These are phyloP conservation scores for Yamadazyma membranifaciens DNA, from an alignment of 1,139 yeast genomes.

Conservation along the genomic window DNA sequence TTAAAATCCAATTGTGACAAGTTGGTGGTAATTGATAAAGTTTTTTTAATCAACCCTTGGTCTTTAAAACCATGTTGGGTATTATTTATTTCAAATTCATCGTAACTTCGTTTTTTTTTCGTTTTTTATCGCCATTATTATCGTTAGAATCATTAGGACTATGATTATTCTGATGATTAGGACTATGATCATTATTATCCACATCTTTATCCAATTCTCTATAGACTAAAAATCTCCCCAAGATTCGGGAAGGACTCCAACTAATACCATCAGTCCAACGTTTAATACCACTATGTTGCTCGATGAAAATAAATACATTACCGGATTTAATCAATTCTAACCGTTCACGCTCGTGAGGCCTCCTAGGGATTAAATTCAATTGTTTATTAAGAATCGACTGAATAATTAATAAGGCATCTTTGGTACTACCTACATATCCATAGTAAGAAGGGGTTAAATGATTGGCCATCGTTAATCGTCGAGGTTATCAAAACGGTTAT, in stretches of 20 bases:
- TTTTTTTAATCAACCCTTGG: constrained; percentile 78
- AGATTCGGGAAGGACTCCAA: constrained; percentile 88
- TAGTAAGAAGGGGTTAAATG: constrained; percentile 56
- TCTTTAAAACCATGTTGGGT: constrained; percentile 68
- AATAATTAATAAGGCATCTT: constrained; percentile 79
- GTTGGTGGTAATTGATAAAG: constrained; percentile 58
- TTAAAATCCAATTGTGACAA: constrained; percentile 34
- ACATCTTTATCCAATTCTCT: constrained; percentile 64
- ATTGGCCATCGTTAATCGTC: neutral
- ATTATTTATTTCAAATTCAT: constrained; percentile 13
- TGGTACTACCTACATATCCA: constrained; percentile 79
- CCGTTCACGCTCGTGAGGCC: constrained; percentile 84
- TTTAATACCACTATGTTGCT: constrained; percentile 78
- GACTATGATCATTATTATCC: constrained; percentile 1
- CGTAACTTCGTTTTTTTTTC: constrained; percentile 15
- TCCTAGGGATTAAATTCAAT: constrained; percentile 64
- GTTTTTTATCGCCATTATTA: constrained; percentile 20
- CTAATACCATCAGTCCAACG: constrained; percentile 94
- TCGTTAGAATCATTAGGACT: neutral
- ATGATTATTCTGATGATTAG: neutral
- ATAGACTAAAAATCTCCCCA: constrained; percentile 80
- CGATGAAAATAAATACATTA: constrained; percentile 79
- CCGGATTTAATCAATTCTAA: constrained; percentile 68
- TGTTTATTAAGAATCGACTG: constrained; percentile 70
- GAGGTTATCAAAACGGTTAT: too few species aligned